Evolutionary conservation across 2,329 filamentous ascomycete genomes (phyloP), one percentile per base, ranked within the genome.

Genomic region (Grosmannia huntii): DNA sequence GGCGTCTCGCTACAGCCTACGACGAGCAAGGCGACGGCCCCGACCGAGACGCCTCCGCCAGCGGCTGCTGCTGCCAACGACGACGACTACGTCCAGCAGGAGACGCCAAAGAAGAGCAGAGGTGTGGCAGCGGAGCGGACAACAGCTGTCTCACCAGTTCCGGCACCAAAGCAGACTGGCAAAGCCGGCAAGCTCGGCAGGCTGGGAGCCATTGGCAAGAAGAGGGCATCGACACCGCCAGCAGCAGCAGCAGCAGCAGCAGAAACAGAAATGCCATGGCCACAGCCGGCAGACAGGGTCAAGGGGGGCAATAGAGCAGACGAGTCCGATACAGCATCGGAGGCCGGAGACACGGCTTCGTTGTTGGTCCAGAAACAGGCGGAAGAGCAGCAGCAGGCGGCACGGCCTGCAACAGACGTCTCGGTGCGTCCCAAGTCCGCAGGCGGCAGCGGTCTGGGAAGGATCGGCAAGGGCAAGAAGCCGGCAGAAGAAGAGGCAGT

Each of bases 51-150:
- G 51, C 55, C 12, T 21, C 36, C 5, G 56, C 59, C 9, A 58
- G 50, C 36, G 21, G 21, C 4, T 5, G n/a, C 9, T 23, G 46
- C 46, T 12, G n/a, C 21, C 9, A 10, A 21, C 4, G 72, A 76
- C 12, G 75, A 75, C n/a, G 74, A 74, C 54, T 76, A 78, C 56
- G 23, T 44, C 11, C 78, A 80, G 61, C 19, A n/a, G 19, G 68
- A 70, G 27, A 78, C 76, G 2, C 77, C 77, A 3, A 72, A 74
- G 51, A 55, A 44, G 25, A 21, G 21, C 25, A 55, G 16, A 27
- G 44, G 5, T 21, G 12, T 3, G 2, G 5, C 52, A 19, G n/a
- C 36, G 9, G 21, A 23, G 53, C 23, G n/a, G n/a, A n/a, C n/a
- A n/a, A n/a, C n/a, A n/a, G n/a, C n/a, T n/a, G n/a, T n/a, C n/a